Evolutionary conservation across 768 basidiomycete genomes (phyloP).

Genomic region (Leccinum subgranulosum): DNA sequence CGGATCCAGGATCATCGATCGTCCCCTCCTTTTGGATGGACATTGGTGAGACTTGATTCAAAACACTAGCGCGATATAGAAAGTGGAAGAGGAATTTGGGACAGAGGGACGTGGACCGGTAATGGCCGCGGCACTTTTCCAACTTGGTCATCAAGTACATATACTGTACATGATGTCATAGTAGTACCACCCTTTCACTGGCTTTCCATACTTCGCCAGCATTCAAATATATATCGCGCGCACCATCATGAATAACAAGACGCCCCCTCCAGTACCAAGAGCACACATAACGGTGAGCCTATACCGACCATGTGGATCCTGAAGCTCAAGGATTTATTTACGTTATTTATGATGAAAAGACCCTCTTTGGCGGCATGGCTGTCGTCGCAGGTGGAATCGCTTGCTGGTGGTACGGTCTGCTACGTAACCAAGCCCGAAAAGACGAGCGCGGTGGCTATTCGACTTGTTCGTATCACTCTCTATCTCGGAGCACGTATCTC

Average conservation of each 20-base stretch:
- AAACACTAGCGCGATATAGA: conserved; percentile 33
- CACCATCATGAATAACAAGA: conserved; percentile 6
- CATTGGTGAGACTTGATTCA: conserved; percentile 57
- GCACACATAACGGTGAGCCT: conserved; percentile 8
- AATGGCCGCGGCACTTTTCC: conserved; percentile 20
- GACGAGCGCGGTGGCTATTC: conserved; percentile 15
- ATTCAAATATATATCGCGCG: background rate
- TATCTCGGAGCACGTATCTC: background rate
- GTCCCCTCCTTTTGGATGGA: background rate
- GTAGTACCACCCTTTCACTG: no score
- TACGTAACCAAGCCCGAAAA: conserved; percentile 16
- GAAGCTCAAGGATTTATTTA: background rate
- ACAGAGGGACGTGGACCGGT: conserved; percentile 39
- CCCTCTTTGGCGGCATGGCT: conserved; percentile 23
- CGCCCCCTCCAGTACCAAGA: conserved; percentile 10
- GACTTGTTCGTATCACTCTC: conserved; percentile 15
- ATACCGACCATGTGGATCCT: background rate
- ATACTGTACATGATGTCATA: no score
- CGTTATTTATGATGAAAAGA: conserved; percentile 6
- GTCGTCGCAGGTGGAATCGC: conserved; percentile 20
- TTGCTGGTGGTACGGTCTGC: conserved; percentile 21
- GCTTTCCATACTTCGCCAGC: background rate
- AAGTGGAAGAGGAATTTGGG: conserved; percentile 24
- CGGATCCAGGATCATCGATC: no score
- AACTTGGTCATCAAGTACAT: no score